Base-by-base conservation (phyloP, 2,329 filamentous ascomycete species). In the Hypoxylon sp. region DNA sequence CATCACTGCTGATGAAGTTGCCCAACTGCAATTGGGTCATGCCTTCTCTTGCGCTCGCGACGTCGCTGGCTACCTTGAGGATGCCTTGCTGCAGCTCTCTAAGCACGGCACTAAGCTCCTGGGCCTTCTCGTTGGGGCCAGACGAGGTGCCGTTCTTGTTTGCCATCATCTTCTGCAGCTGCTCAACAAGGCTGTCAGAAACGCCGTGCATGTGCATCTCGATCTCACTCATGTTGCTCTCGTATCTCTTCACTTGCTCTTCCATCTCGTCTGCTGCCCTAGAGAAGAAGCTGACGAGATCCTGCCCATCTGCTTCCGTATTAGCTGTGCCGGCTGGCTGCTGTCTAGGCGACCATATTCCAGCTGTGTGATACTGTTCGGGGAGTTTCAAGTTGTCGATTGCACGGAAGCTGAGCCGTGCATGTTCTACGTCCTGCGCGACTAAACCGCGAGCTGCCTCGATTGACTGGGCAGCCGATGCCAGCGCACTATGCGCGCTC, bases 11-110 rank as follows among this genome's bases (percentile, higher is more conserved):
- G 71, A 83, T 78, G 62, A 84, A 82, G 13, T 82, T 81, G 17
- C 86, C 87, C 42, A 86, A 74, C 72, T 87, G 85, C 57, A 91
- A 77, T 69, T 85, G 85, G 60, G 89, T 88, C 62, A 90, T 84
- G 37, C 86, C 85, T 76, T 91, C 89, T 67, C 88, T 86, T 3
- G 84, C 85, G 51, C 81, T 80, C 2, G 88, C 89, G 54, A 92
- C 84, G 61, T 88, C 85, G 24, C 85, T 83, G 4, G 89, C 89
- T 62, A 91, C 89, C 58, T 87, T 85, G 62, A 91, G 78, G 61
- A 92, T 89, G 62, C 88, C 86, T 72, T 86, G 83, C 79, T 92
- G 89, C 67, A 92, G 90, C 71, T 91, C 89, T 17, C 86, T 82
- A 70, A 92, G 82, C 47, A 89, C 88, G 11, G 83, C 85, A 15